phyloP scores from a whole-genome alignment of 768 basidiomycete species.

The Cubamyces sp. region DNA sequence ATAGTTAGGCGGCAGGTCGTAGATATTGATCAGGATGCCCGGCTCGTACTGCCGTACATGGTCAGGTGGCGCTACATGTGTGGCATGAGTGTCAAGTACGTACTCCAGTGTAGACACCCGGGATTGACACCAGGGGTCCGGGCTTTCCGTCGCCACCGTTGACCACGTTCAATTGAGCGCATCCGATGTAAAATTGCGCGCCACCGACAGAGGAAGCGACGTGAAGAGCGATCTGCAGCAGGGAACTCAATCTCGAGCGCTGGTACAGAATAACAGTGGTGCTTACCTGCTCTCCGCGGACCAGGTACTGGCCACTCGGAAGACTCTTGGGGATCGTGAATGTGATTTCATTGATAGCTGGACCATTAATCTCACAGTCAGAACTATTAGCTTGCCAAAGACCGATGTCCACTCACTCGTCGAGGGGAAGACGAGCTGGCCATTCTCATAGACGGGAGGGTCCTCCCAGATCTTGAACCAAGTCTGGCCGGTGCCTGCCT shows the following conservation, averaged over 20 bases:
- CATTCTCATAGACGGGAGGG: slow-evolving; percentile 30
- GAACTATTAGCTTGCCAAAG: not conserved
- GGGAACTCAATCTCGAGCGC: not conserved
- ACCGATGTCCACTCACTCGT: slow-evolving; percentile 21
- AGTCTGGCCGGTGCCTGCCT: slow-evolving; percentile 46
- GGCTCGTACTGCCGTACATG: slow-evolving; percentile 29
- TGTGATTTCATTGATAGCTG: slow-evolving; percentile 32
- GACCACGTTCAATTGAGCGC: slow-evolving; percentile 39
- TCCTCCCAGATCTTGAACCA: slow-evolving; percentile 52
- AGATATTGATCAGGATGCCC: slow-evolving; percentile 38
- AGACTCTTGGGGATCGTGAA: slow-evolving; percentile 37
- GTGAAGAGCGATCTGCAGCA: slow-evolving; percentile 32
- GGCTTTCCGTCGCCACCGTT: slow-evolving; percentile 38
- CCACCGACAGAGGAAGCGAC: slow-evolving; percentile 32
- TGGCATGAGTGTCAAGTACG: slow-evolving; percentile 2
- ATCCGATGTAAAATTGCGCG: slow-evolving; percentile 39
- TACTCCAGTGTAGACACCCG: slow-evolving; percentile 40
- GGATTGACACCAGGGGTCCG: slow-evolving; percentile 38
- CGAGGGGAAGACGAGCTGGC: slow-evolving; percentile 34
- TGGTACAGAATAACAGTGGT: not conserved
- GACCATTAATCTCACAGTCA: not conserved
- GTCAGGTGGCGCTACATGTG: not conserved
- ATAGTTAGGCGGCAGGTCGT: slow-evolving; percentile 33
- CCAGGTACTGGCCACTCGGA: slow-evolving; percentile 39
- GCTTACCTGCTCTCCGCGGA: slow-evolving; percentile 37